Percentiles rank a stretch among this genome's conserved stretches.
Evolutionary conservation across 768 basidiomycete species (phyloP).

Genomic region (Leccinellum albellum): DNA sequence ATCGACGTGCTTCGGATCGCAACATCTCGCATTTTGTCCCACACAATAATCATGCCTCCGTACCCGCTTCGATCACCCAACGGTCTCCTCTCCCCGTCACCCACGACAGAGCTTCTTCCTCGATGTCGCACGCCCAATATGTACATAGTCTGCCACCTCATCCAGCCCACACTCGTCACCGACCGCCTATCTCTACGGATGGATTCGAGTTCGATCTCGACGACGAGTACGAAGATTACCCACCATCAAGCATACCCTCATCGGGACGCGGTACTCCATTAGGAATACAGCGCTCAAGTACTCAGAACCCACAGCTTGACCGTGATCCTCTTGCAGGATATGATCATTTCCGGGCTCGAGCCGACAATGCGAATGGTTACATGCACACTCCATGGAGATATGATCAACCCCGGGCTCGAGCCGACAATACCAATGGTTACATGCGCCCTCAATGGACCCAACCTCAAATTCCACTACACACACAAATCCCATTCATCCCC

Average conservation of each 20-base stretch:
- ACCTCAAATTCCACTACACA: conserved; percentile 48
- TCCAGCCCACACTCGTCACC: conserved; percentile 35
- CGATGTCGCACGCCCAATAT: conserved; percentile 28
- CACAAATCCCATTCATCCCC: conserved; percentile 53
- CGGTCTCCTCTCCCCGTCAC: conserved; percentile 34
- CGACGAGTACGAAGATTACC: conserved; percentile 77
- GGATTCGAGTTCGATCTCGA: conserved; percentile 73
- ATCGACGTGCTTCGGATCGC: conserved; percentile 65
- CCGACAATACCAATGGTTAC: conserved; percentile 68
- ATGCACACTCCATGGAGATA: conserved; percentile 65
- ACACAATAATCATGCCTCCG: conserved; percentile 40
- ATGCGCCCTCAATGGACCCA: conserved; percentile 58
- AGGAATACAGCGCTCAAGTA: conserved; percentile 52
- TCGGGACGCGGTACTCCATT: conserved; percentile 77
- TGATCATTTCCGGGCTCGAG: conserved; percentile 61
- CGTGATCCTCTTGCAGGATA: conserved; percentile 46
- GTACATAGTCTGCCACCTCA: conserved; percentile 31
- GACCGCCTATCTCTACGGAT: conserved; percentile 52
- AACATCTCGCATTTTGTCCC: conserved; percentile 49
- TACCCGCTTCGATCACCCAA: conserved; percentile 34
- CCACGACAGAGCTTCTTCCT: conserved; percentile 37
- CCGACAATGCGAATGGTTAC: conserved; percentile 63
- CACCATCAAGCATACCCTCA: conserved; percentile 40
- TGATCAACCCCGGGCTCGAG: conserved; percentile 61
- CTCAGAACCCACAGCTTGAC: conserved; percentile 57